Conservation (phyloP, 805 yeast genomes). For the Starmerella floris region DNA sequence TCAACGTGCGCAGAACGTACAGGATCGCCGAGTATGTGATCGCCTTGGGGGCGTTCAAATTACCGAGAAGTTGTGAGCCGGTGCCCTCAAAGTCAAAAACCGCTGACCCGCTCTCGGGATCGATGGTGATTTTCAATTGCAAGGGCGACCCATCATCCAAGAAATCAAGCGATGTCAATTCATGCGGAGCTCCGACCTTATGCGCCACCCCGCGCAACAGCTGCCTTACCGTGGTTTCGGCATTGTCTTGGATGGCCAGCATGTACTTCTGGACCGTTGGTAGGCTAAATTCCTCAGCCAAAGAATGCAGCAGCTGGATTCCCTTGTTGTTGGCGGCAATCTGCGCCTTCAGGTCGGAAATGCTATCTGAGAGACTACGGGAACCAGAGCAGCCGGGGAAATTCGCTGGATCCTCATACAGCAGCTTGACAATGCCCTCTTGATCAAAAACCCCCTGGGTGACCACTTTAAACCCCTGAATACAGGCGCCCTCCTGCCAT, state of each 20-base stretch:
- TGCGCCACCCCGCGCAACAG: conserved; percentile 36
- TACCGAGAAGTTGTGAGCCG: conserved; percentile 76
- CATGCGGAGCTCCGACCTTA: conserved; percentile 25
- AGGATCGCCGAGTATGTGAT: conserved; percentile 80
- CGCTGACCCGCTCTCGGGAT: conserved; percentile 45
- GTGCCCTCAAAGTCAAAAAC: conserved; percentile 77
- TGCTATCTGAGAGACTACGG: conserved; percentile 66
- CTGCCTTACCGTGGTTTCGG: conserved; percentile 54
- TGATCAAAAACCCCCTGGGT: conserved; percentile 63
- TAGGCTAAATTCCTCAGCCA: conserved; percentile 51
- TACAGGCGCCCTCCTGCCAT: conserved; percentile 85
- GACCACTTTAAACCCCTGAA: conserved; percentile 64
- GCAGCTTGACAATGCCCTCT: conserved; percentile 44
- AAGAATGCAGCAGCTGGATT: conserved; percentile 44
- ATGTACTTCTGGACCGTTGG: conserved; percentile 55
- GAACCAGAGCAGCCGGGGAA: conserved; percentile 84
- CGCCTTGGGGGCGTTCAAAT: conserved; percentile 84
- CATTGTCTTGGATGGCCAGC: conserved; percentile 71
- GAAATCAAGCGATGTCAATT: conserved; percentile 22
- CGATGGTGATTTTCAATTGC: conserved; percentile 27
- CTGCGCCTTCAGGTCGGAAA: conserved; percentile 75
- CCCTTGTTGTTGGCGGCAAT: conserved; percentile 84
- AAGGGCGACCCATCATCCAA: conserved; percentile 29
- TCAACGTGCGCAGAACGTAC: conserved; percentile 73
- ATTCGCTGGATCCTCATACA: conserved; percentile 63